phyloP scores from a whole-genome alignment of 306 rosid genomes.

The Hippophae gyantsensis region DNA sequence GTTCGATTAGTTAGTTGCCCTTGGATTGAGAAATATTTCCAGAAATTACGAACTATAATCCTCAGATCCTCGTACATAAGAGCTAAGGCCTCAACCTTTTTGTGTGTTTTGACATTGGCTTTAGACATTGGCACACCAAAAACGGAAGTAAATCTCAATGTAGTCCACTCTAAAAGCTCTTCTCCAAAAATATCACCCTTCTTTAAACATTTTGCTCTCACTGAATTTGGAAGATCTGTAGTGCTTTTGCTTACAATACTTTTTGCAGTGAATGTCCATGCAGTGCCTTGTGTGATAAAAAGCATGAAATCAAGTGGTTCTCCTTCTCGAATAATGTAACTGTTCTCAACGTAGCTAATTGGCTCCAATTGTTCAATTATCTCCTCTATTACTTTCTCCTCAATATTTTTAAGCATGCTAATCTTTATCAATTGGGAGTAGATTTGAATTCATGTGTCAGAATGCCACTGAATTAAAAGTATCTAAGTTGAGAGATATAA shows the following conservation, averaged over 20 bases:
- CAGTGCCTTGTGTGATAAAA: conserved; percentile 15
- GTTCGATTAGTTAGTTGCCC: too few relatives aligned
- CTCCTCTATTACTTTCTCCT: background rate
- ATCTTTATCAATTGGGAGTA: background rate
- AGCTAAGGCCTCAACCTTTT: too few relatives aligned
- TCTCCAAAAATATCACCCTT: background rate
- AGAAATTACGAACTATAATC: too few relatives aligned
- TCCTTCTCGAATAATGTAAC: conserved; percentile 1
- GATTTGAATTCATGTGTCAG: too few relatives aligned
- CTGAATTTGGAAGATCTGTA: too few relatives aligned
- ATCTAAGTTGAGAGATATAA: background rate
- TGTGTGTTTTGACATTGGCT: too few relatives aligned
- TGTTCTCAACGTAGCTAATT: conserved; percentile 9
- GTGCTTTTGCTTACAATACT: too few relatives aligned
- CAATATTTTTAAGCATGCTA: conserved; percentile 2
- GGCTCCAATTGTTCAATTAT: conserved; percentile 14
- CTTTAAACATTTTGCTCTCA: background rate
- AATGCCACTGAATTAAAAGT: background rate
- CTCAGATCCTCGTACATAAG: too few relatives aligned
- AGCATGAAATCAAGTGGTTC: conserved; percentile 19
- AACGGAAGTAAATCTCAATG: too few relatives aligned
- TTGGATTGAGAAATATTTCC: too few relatives aligned
- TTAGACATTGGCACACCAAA: too few relatives aligned
- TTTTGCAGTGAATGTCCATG: background rate
- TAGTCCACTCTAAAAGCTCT: background rate